phyloP scores from a whole-genome alignment of 2,329 filamentous ascomycete species.

The Cladosporium sp. region DNA sequence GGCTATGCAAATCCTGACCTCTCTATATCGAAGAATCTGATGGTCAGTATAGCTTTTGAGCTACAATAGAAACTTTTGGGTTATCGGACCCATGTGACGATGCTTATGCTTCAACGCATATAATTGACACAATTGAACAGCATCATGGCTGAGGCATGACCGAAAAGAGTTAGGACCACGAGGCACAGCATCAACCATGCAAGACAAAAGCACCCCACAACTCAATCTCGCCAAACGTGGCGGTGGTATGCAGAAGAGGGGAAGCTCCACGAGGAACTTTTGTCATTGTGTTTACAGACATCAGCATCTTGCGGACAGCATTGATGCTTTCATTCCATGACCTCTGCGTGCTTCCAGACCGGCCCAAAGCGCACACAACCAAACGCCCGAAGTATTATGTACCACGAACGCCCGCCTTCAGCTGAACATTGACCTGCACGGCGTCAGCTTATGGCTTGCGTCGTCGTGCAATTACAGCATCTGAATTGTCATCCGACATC shows the following conservation, averaged over 20 bases:
- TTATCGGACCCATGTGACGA: not conserved
- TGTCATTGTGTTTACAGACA: not conserved
- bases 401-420: constrained; percentile 4
- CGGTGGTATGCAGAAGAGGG: not conserved
- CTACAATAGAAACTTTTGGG: not conserved
- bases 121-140: not conserved
- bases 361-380: not conserved
- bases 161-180: not conserved
- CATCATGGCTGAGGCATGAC: not conserved
- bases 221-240: not conserved
- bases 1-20: not conserved
- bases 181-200: not conserved
- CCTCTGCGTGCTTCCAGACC: not conserved
- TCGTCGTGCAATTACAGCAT: not conserved
- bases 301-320: not conserved
- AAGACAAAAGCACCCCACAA: not conserved
- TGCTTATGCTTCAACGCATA: not conserved
- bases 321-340: not conserved
- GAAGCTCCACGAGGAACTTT: not conserved
- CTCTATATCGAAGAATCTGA: not conserved
- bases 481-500: constrained; percentile 3
- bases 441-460: constrained; percentile 3
- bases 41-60: not conserved
- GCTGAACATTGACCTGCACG: not conserved
- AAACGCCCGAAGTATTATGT: not conserved